Evolutionary conservation across 192 early-diverging fungal genomes (phyloP).

Genomic region (Coemansia sp.): DNA sequence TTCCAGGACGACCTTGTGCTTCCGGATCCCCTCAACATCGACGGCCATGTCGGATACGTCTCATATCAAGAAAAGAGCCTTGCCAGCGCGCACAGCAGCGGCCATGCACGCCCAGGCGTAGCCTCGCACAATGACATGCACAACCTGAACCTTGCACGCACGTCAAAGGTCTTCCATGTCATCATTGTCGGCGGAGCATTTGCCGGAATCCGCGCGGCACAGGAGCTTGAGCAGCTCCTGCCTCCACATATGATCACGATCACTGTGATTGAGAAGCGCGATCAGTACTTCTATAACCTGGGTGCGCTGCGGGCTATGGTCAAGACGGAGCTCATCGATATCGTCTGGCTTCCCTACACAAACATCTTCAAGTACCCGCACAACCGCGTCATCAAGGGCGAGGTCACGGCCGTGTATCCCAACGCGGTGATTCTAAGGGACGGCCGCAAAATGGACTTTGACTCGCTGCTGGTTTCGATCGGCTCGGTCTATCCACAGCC

Average conservation of each 20-base stretch:
- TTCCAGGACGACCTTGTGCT: slow-evolving; percentile 6
- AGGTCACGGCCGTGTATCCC: slow-evolving; percentile 42
- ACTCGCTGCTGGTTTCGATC: slow-evolving; percentile 48
- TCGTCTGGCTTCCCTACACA: slow-evolving; percentile 52
- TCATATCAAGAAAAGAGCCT: background rate
- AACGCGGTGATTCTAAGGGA: slow-evolving; percentile 49
- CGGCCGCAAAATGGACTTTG: slow-evolving; percentile 50
- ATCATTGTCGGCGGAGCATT: slow-evolving; percentile 53
- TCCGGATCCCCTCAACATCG: background rate
- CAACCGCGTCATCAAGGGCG: slow-evolving; percentile 50
- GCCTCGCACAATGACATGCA: slow-evolving; percentile 18
- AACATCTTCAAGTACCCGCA: slow-evolving; percentile 42
- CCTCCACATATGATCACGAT: slow-evolving; percentile 39
- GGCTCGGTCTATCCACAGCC: slow-evolving; percentile 52
- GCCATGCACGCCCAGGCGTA: slow-evolving; percentile 13
- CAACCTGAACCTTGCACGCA: slow-evolving; percentile 41
- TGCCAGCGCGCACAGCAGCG: background rate
- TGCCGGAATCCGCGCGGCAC: slow-evolving; percentile 50
- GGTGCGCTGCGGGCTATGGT: slow-evolving; percentile 47
- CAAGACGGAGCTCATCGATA: slow-evolving; percentile 43
- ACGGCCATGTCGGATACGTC: background rate
- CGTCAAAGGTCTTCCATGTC: slow-evolving; percentile 55
- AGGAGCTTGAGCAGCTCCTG: slow-evolving; percentile 45
- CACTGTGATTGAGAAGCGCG: slow-evolving; percentile 53
- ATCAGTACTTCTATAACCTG: slow-evolving; percentile 53